Percentiles rank a stretch among this genome's conserved stretches.
phyloP scores from a whole-genome alignment of 192 early-diverging fungal species.

The Linnemannia hyalina region DNA sequence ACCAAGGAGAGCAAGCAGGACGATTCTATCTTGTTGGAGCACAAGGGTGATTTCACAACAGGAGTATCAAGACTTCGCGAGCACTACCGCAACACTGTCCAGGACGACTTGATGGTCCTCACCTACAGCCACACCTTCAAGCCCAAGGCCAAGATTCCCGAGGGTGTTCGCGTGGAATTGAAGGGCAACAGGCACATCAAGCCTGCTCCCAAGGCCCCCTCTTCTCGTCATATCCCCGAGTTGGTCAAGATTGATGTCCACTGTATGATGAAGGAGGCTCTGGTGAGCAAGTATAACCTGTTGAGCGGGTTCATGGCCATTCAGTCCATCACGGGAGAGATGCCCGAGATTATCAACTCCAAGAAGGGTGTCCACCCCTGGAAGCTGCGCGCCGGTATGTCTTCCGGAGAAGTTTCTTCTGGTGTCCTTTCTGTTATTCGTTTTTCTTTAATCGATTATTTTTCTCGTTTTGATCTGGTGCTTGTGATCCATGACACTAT shows the following conservation, averaged over 20 bases:
- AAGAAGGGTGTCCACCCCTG: slow-evolving; percentile 82
- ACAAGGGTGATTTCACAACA: slow-evolving; percentile 33
- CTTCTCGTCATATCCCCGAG: slow-evolving; percentile 72
- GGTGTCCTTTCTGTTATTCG: background rate
- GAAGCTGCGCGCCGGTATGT: slow-evolving; percentile 85
- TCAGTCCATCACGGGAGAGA: slow-evolving; percentile 86
- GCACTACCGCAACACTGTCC: slow-evolving; percentile 62
- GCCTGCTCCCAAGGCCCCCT: slow-evolving; percentile 70
- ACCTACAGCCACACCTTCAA: slow-evolving; percentile 64
- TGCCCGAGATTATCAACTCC: slow-evolving; percentile 86
- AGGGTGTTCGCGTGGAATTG: slow-evolving; percentile 50
- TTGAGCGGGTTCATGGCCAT: slow-evolving; percentile 93
- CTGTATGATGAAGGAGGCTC: slow-evolving; percentile 89
- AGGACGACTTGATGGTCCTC: slow-evolving; percentile 68
- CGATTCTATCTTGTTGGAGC: slow-evolving; percentile 14
- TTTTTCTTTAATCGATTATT: background rate
- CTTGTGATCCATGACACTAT: background rate
- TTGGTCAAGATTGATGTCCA: slow-evolving; percentile 85
- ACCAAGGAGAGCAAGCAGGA: slow-evolving; percentile 12
- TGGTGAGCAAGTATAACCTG: slow-evolving; percentile 90
- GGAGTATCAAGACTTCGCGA: slow-evolving; percentile 60
- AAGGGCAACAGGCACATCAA: slow-evolving; percentile 64
- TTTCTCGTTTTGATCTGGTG: background rate
- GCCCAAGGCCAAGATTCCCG: slow-evolving; percentile 49
- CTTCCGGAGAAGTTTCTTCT: too few relatives aligned